Conservation (phyloP, 2,329 filamentous ascomycete genomes). For the Scedosporium apiospermum region DNA sequence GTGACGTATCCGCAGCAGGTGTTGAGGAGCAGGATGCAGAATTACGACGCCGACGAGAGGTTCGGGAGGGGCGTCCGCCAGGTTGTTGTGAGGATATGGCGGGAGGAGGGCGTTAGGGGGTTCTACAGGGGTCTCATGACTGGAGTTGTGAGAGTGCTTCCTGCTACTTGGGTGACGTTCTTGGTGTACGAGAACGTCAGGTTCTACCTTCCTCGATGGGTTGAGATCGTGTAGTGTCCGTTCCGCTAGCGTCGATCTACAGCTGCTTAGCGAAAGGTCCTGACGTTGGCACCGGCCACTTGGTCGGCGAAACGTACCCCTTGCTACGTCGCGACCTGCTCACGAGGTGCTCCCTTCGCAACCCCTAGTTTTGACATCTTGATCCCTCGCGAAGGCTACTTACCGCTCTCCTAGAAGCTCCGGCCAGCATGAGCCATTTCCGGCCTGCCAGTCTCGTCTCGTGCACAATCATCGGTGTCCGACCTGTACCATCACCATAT, state of each 20-base stretch:
- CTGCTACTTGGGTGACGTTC: constrained; percentile 94
- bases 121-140: constrained; percentile 90
- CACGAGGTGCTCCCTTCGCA: too few species aligned
- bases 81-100: constrained; percentile 65
- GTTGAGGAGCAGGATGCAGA: constrained; percentile 78
- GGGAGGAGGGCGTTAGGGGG: constrained; percentile 66
- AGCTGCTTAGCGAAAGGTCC: too few species aligned
- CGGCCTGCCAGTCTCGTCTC: not conserved
- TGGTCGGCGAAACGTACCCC: too few species aligned
- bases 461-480: not conserved
- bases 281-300: too few species aligned
- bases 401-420: too few species aligned
- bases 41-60: constrained; percentile 66
- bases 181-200: constrained; percentile 93
- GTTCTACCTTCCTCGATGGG: constrained; percentile 46
- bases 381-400: too few species aligned
- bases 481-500: not conserved
- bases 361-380: too few species aligned
- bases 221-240: not conserved
- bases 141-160: constrained; percentile 82
- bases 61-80: constrained; percentile 65
- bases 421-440: too few species aligned
- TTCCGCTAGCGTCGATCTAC: not conserved
- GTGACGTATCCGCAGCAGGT: constrained; percentile 95
- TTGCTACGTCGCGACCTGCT: too few species aligned